Base-by-base conservation (phyloP, 116 monocot genomes). In the Dioscorea cayenensis region DNA sequence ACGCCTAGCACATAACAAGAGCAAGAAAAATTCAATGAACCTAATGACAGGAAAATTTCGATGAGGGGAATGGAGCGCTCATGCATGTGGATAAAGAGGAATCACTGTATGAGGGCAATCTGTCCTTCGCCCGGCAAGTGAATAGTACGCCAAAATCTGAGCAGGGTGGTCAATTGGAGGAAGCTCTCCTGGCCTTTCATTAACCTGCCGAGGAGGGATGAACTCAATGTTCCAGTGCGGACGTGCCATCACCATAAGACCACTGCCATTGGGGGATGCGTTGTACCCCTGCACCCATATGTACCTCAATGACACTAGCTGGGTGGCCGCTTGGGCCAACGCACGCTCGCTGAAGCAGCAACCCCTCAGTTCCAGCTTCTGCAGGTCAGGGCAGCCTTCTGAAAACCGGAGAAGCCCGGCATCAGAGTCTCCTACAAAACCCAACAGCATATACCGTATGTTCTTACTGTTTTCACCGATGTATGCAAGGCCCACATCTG, bases 201-300 rank as follows among this genome's bases (percentile, higher is more conserved):
- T n/a, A 66, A 38, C 65, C 29, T 71, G 73, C 17, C 16, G 12
- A 64, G 87, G 84, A 60, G 92, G 85, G 65, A 96, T 86, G 67
- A 90, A 86, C 64, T 96, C 96, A 0, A 96, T 92, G 81, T 96
- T 96, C 96, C 96, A 96, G 63, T 82, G 88, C 0, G 82, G 90
- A 17, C 92, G 90, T 6, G 71, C 88, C 96, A 96, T 96, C 10
- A 69, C 52, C 63, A 88, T 50, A 23, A 96, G 90, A 67, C 84
- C 83, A 0, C 68, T 79, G 1, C 83, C 86, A 23, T 72, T 67
- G 4, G 79, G 73, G 11, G 90, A 85, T 28, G 86, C 81, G 51
- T 76, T 80, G 72, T 90, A 96, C 6, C 96, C 96, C 51, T 96
- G 92, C 66, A 92, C 96, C 96, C 96, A 96, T 12, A 96, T 64